These are phyloP conservation scores for Coprinopsis marcescibilis DNA, from an alignment of 768 basidiomycete genomes.

Conservation along the genomic window DNA sequence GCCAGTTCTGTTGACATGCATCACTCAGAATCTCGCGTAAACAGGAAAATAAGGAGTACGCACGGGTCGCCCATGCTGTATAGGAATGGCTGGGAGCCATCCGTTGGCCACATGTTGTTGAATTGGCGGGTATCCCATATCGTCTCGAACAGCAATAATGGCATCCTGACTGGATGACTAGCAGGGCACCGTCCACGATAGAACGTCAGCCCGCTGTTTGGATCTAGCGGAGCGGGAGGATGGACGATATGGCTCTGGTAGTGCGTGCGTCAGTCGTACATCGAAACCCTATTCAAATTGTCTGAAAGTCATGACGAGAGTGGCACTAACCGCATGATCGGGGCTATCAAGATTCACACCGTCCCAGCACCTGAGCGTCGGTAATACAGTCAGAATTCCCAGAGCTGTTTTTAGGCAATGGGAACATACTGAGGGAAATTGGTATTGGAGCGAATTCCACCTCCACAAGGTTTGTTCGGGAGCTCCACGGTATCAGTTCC, in stretches of 20 bases:
- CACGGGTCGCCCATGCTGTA: constrained; percentile 16
- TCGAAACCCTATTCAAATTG: not conserved
- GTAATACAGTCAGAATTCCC: too few relatives aligned
- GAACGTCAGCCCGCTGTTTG: constrained; percentile 5
- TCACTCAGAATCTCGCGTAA: not conserved
- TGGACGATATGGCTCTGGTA: constrained; percentile 8
- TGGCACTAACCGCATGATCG: constrained; percentile 4
- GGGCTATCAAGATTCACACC: constrained; percentile 9
- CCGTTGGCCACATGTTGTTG: constrained; percentile 11
- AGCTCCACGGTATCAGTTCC: constrained; percentile 6
- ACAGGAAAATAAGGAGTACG: not conserved
- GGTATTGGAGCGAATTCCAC: constrained; percentile 8
- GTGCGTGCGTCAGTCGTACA: not conserved
- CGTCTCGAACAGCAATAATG: constrained; percentile 11
- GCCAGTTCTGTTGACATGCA: constrained; percentile 2
- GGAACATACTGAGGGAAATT: constrained; percentile 9
- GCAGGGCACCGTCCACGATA: constrained; percentile 9
- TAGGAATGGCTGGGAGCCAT: constrained; percentile 12
- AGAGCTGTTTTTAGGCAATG: too few relatives aligned
- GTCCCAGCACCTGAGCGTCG: constrained; percentile 11
- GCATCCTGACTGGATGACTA: constrained; percentile 11
- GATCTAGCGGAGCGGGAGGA: constrained; percentile 5
- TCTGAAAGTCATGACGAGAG: not conserved
- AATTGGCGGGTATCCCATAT: constrained; percentile 13
- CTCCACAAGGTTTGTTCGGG: constrained; percentile 3